Conservation (phyloP, 768 basidiomycete species). For the Chalciporus pseudorubinellus region DNA sequence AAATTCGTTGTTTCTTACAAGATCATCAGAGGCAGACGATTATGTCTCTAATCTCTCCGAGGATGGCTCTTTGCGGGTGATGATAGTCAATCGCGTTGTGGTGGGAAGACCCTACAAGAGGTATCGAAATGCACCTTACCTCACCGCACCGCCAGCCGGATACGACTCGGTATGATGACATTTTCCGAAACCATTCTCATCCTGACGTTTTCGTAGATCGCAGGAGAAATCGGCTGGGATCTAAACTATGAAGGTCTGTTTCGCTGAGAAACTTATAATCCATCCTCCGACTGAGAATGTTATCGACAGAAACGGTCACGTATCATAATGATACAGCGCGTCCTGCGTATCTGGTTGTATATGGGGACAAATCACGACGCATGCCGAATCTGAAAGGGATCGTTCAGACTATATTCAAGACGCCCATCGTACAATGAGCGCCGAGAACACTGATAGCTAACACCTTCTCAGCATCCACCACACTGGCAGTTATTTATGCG, state of each 20-base stretch:
- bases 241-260: conserved; percentile 55
- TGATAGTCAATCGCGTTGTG: conserved; percentile 61
- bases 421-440: conserved; percentile 27
- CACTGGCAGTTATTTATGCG: conserved; percentile 14
- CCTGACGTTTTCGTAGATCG: conserved; percentile 38
- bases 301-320: conserved; percentile 54
- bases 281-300: neutral
- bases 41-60: conserved; percentile 47
- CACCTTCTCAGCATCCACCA: no score
- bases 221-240: conserved; percentile 61
- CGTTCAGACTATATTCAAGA: conserved; percentile 31
- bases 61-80: conserved; percentile 43
- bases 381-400: conserved; percentile 24
- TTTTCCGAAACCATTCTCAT: neutral
- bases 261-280: neutral
- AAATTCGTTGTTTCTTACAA: conserved; percentile 2
- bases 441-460: neutral
- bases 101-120: conserved; percentile 56
- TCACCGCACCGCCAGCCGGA: conserved; percentile 52
- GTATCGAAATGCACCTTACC: conserved; percentile 45
- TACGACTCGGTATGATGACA: conserved; percentile 53
- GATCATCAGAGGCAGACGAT: conserved; percentile 59
- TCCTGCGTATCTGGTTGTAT: conserved; percentile 65
- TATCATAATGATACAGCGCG: conserved; percentile 66
- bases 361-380: conserved; percentile 37